These are phyloP conservation scores for Mollisiaceae sp. DNA, from an alignment of 2,329 filamentous ascomycete species.

Conservation along the genomic window DNA sequence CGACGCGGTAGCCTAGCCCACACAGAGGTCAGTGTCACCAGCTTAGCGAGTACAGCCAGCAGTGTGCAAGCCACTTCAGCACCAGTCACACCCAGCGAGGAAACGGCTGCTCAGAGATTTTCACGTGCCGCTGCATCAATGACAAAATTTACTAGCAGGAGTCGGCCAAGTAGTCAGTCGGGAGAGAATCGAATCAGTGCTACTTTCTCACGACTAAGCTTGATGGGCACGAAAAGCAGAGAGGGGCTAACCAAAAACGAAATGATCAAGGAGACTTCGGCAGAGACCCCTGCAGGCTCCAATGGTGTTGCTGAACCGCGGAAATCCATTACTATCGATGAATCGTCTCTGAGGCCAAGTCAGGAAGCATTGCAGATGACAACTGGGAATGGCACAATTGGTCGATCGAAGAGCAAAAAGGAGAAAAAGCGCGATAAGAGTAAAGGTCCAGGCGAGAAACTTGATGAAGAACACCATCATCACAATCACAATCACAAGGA, in stretches of 20 bases:
- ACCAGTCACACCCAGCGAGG: slow-evolving; percentile 55
- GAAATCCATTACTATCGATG: slow-evolving; percentile 23
- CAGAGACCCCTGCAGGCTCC: background rate
- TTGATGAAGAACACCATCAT: slow-evolving; percentile 34
- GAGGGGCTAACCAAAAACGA: slow-evolving; percentile 31
- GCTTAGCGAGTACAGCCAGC: slow-evolving; percentile 43
- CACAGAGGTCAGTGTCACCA: slow-evolving; percentile 47
- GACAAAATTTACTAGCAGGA: slow-evolving; percentile 51
- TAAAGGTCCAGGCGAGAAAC: slow-evolving; percentile 31
- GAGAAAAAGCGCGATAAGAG: slow-evolving; percentile 38
- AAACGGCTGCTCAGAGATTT: slow-evolving; percentile 58
- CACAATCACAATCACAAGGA: slow-evolving; percentile 32
- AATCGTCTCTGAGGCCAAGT: slow-evolving; percentile 20
- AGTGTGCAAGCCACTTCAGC: slow-evolving; percentile 49
- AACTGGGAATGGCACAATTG: background rate
- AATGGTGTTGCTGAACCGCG: slow-evolving; percentile 24
- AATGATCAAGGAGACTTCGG: background rate
- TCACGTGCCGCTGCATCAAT: slow-evolving; percentile 64
- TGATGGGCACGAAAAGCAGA: slow-evolving; percentile 37
- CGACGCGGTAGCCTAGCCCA: slow-evolving; percentile 56
- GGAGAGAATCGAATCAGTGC: slow-evolving; percentile 63
- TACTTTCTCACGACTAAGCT: slow-evolving; percentile 54
- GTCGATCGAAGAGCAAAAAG: slow-evolving; percentile 33
- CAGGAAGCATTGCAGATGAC: slow-evolving; percentile 20
- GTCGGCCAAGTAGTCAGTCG: slow-evolving; percentile 62